Evolutionary conservation across 2,329 filamentous ascomycete species (phyloP).

Genomic region (Myotisia sp.): DNA sequence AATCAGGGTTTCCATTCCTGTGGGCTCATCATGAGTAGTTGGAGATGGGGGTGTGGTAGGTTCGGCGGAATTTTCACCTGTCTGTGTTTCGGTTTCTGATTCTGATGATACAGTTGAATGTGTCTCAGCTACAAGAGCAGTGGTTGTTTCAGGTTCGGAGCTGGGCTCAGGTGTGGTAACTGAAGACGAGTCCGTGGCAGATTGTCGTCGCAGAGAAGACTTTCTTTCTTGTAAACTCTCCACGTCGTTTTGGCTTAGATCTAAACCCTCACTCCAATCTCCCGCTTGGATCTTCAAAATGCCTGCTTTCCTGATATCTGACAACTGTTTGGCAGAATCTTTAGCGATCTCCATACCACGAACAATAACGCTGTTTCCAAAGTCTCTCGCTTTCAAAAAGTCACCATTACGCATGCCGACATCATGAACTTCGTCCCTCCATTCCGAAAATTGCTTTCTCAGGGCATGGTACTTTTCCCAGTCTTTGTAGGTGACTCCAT

Average conservation of each 20-base stretch:
- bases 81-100: too few species aligned
- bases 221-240: background rate
- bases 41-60: too few species aligned
- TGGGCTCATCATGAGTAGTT: too few species aligned
- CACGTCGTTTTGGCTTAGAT: slow-evolving; percentile 28
- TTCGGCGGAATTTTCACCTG: too few species aligned
- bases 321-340: slow-evolving; percentile 63
- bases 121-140: too few species aligned
- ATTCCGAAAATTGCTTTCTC: slow-evolving; percentile 67
- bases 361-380: slow-evolving; percentile 56
- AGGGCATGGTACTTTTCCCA: slow-evolving; percentile 91
- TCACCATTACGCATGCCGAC: slow-evolving; percentile 61
- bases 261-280: slow-evolving; percentile 68
- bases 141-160: too few species aligned
- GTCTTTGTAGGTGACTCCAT: slow-evolving; percentile 90
- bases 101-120: too few species aligned
- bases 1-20: too few species aligned
- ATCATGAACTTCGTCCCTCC: slow-evolving; percentile 67
- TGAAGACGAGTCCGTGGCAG: too few species aligned
- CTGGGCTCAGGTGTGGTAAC: too few species aligned
- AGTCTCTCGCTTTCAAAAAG: slow-evolving; percentile 52
- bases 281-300: slow-evolving; percentile 65
- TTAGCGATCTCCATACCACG: slow-evolving; percentile 69
- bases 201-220: too few species aligned
- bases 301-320: slow-evolving; percentile 66